Base-by-base conservation (phyloP, 371 early-diverging fungal species). In the Mucor velutinosus region DNA sequence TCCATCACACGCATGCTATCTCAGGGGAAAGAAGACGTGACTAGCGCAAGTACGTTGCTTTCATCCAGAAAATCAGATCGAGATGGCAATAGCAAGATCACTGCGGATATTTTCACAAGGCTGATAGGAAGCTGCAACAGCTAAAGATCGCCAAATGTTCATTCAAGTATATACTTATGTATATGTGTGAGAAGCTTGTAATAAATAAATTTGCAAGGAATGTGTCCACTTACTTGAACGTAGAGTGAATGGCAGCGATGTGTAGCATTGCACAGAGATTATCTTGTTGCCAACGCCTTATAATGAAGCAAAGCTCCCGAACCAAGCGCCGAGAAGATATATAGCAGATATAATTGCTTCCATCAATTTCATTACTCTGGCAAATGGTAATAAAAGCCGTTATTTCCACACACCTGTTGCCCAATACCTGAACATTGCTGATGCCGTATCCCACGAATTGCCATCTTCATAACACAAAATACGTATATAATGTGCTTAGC, bases 391-490 rank as follows among this genome's bases (percentile, higher is more conserved):
- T 35, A n/a, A n/a, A 59, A 59, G 59, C 41, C 59, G 41, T 41
- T 59, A 6, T 59, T 27, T 60, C 61, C 41, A 27, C 45, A 61
- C 57, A 64, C 35, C 56, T 64, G 41, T 41, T 64, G 64, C 37
- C 37, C 11, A 32, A 56, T 56, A 33, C 11, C 14, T 25, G 25
- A 47, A 19, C 37, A 32, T 23, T n/a, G 39, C 65, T 65, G 65
- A 49, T 65, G 49, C 65, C 49, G 65, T 47, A 65, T 65, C 37
- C 65, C 65, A 65, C 65, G 49, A 65, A 65, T 65, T 65, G 49
- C 65, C 65, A 58, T 65, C 65, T 65, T 65, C 65, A 58, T 65
- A 65, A 65, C 65, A 65, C 59, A 65, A 66, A 61, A 55, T 66
- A 66, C 53, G 61, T 53, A 66, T 66, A 66, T 55, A 37, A 41